Evolutionary conservation across 163 green algal genomes (phyloP).

Genomic region (Chloromonas sp.): DNA sequence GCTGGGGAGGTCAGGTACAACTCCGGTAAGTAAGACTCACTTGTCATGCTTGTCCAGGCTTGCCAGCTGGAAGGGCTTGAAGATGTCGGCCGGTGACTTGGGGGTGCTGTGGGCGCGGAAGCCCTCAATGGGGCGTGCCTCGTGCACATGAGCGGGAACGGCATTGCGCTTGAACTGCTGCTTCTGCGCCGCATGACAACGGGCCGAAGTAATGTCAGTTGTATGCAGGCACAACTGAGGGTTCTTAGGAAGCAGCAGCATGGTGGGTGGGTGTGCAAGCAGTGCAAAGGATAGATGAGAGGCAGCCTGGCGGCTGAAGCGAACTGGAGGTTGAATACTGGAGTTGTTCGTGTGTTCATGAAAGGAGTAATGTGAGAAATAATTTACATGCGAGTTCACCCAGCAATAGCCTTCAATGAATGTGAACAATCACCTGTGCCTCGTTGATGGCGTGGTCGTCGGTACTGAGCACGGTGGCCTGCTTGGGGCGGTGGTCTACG

Average conservation of each 20-base stretch:
- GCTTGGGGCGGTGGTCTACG: constrained; percentile 13
- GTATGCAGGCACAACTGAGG: not conserved
- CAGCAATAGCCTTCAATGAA: too few relatives aligned
- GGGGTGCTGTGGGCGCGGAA: not conserved
- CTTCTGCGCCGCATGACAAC: not conserved
- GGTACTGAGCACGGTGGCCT: not conserved
- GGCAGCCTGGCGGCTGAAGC: too few relatives aligned
- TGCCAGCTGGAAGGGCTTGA: constrained; percentile 32
- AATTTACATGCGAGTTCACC: too few relatives aligned
- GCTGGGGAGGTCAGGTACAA: too few relatives aligned
- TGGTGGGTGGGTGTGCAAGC: too few relatives aligned
- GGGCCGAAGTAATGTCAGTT: too few relatives aligned
- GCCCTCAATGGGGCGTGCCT: constrained; percentile 22
- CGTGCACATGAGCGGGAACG: constrained; percentile 29
- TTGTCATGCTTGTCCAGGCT: constrained; percentile 23
- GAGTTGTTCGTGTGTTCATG: too few relatives aligned
- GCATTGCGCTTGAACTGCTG: constrained; percentile 13
- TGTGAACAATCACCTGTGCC: constrained; percentile 9
- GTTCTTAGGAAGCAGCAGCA: not conserved
- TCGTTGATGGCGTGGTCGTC: constrained; percentile 18
- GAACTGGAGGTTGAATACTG: too few relatives aligned
- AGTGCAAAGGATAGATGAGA: not conserved
- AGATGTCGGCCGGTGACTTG: constrained; percentile 20
- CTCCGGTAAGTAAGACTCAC: not conserved
- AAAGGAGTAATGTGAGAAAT: too few relatives aligned